Evolutionary conservation across 192 early-diverging fungal genomes (phyloP).

Genomic region (Coemansia guatemalensis): DNA sequence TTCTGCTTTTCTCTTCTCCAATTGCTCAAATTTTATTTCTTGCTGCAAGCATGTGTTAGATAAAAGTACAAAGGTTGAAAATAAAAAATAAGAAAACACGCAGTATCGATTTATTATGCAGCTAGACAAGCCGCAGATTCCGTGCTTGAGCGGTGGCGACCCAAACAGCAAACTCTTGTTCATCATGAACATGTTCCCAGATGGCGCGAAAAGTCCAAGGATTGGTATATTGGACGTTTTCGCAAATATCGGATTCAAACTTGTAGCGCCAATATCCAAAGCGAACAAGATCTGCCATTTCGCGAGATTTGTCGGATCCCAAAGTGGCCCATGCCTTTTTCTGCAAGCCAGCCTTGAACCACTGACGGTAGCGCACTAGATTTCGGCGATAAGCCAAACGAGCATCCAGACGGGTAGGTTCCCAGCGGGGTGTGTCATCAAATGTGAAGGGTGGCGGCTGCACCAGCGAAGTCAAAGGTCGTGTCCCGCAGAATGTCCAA

Average conservation of each 20-base stretch:
- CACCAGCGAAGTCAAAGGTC: conserved; percentile 26
- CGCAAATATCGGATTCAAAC: conserved; percentile 34
- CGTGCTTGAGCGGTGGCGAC: conserved; percentile 24
- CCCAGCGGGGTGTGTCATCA: conserved; percentile 50
- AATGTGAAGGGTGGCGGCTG: conserved; percentile 46
- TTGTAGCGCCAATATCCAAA: conserved; percentile 48
- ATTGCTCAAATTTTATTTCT: too few species aligned
- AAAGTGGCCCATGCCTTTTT: conserved; percentile 33
- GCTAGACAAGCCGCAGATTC: not conserved
- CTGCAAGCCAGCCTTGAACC: conserved; percentile 33
- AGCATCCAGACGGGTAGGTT: conserved; percentile 19
- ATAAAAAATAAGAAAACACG: too few species aligned
- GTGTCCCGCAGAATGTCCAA: conserved; percentile 33
- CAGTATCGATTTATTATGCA: too few species aligned
- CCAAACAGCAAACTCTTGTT: conserved; percentile 42
- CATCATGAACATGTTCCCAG: conserved; percentile 29
- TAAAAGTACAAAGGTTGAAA: too few species aligned
- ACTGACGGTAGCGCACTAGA: conserved; percentile 40
- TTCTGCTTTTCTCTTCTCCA: too few species aligned
- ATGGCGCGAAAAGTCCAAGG: conserved; percentile 49
- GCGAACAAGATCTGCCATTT: conserved; percentile 28
- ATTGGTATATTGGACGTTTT: conserved; percentile 31
- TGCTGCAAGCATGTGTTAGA: too few species aligned
- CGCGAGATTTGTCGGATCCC: conserved; percentile 10
- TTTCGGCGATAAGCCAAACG: conserved; percentile 38